Evolutionary conservation across 2,329 filamentous ascomycete species (phyloP).

Genomic region (Fusarium annulatum): DNA sequence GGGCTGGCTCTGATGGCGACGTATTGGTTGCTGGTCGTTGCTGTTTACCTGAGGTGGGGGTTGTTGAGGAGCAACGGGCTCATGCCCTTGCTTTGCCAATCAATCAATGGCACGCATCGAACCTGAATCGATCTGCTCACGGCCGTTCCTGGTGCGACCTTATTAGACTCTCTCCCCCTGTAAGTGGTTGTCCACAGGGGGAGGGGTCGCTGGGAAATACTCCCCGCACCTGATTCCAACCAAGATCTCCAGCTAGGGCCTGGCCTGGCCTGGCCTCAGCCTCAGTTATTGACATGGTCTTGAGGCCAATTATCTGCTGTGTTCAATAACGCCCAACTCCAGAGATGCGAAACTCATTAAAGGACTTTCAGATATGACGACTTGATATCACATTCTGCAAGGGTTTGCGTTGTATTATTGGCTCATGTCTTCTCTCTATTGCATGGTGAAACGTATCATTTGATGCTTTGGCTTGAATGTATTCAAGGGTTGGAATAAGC

Average conservation of each 20-base stretch:
- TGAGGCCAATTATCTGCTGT: conserved; percentile 13
- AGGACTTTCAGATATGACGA: background rate
- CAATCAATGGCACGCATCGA: conserved; percentile 26
- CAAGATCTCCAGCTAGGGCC: conserved; percentile 11
- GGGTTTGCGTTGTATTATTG: background rate
- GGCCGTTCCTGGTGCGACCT: conserved; percentile 40
- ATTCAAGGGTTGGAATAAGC: conserved; percentile 11
- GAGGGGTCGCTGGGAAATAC: conserved; percentile 17
- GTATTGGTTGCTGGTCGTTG: conserved; percentile 16
- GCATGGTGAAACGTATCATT: conserved; percentile 14
- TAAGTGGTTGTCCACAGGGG: conserved; percentile 19
- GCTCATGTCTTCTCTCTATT: background rate
- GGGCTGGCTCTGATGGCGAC: background rate
- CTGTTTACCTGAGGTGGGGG: conserved; percentile 41
- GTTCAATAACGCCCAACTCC: background rate
- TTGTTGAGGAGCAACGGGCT: conserved; percentile 43
- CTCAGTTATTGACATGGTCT: conserved; percentile 3
- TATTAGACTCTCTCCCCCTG: conserved; percentile 20
- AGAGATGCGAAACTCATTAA: background rate
- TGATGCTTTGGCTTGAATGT: conserved; percentile 6
- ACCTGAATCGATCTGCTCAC: conserved; percentile 28
- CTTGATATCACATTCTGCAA: background rate
- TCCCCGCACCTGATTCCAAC: conserved; percentile 26
- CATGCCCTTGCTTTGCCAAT: conserved; percentile 25
- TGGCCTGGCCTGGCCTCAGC: conserved; percentile 12